Conservation (phyloP, 345 rosid species). For the Gynandropsis gynandra region DNA sequence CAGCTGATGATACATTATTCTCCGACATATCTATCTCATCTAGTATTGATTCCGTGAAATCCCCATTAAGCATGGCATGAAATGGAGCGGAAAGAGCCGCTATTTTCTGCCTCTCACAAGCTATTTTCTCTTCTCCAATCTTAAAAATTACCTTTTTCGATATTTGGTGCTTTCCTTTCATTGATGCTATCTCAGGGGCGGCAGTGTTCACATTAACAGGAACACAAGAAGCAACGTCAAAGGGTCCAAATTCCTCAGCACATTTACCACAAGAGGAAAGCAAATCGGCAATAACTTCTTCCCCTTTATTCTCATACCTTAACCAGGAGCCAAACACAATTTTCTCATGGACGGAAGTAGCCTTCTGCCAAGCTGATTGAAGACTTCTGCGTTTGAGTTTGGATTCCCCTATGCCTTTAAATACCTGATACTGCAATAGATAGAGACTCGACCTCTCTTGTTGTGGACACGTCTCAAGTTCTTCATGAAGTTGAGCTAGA, state of each 20-base stretch:
- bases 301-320: constrained; percentile 81
- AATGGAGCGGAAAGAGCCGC: constrained; percentile 86
- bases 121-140: constrained; percentile 66
- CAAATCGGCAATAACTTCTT: constrained; percentile 75
- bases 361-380: constrained; percentile 83
- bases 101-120: constrained; percentile 72
- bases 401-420: constrained; percentile 86
- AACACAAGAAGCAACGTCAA: constrained; percentile 59
- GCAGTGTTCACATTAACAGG: constrained; percentile 27
- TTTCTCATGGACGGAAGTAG: constrained; percentile 77
- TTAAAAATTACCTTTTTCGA: constrained; percentile 48
- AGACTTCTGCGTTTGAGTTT: constrained; percentile 85
- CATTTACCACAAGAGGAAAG: constrained; percentile 74
- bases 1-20: constrained; percentile 60
- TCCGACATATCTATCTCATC: constrained; percentile 84
- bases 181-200: constrained; percentile 29
- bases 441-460: constrained; percentile 64
- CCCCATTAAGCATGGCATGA: constrained; percentile 84
- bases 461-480: constrained; percentile 70
- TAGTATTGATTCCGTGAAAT: constrained; percentile 70
- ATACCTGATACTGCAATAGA: constrained; percentile 74
- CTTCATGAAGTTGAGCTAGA: constrained; percentile 93
- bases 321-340: constrained; percentile 90
- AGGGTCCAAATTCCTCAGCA: constrained; percentile 54
- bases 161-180: constrained; percentile 21